Evolutionary conservation across 2,329 filamentous ascomycete genomes (phyloP).

Genomic region (Fusarium kyushuense): DNA sequence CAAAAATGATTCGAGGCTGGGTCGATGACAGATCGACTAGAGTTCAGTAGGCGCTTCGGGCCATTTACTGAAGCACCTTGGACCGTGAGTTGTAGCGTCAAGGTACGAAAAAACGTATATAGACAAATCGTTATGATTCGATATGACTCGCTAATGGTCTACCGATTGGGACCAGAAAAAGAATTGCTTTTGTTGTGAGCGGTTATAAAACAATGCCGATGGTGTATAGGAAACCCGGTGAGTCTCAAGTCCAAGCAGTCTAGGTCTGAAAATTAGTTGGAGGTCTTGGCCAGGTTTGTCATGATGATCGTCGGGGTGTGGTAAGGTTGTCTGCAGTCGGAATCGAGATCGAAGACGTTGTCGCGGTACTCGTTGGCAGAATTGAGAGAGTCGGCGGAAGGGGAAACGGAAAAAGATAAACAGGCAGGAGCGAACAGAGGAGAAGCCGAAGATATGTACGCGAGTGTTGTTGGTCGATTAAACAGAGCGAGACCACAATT

Average conservation of each 20-base stretch:
- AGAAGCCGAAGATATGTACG: not conserved
- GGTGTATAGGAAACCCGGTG: constrained; percentile 23
- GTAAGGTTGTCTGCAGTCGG: not conserved
- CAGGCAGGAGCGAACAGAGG: not conserved
- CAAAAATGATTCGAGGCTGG: constrained; percentile 15
- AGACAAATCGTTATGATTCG: constrained; percentile 12
- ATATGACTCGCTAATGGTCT: constrained; percentile 16
- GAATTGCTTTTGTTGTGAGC: constrained; percentile 33
- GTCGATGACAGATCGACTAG: constrained; percentile 32
- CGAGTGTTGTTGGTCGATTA: constrained; percentile 4
- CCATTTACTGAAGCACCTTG: constrained; percentile 51
- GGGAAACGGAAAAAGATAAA: not conserved
- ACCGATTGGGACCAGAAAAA: constrained; percentile 9
- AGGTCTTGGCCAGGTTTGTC: not conserved
- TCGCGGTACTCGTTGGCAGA: not conserved
- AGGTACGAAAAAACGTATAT: constrained; percentile 35
- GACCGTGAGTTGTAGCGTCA: constrained; percentile 36
- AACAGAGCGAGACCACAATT: not conserved
- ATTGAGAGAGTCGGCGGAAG: not conserved
- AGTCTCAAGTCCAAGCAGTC: constrained; percentile 25
- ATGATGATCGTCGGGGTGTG: not conserved
- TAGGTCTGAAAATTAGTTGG: constrained; percentile 17
- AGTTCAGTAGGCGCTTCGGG: constrained; percentile 47
- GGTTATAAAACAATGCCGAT: constrained; percentile 21
- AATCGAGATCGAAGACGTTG: not conserved